Evolutionary conservation across 805 yeast species (phyloP).

Genomic region (Candida jianshihensis): DNA sequence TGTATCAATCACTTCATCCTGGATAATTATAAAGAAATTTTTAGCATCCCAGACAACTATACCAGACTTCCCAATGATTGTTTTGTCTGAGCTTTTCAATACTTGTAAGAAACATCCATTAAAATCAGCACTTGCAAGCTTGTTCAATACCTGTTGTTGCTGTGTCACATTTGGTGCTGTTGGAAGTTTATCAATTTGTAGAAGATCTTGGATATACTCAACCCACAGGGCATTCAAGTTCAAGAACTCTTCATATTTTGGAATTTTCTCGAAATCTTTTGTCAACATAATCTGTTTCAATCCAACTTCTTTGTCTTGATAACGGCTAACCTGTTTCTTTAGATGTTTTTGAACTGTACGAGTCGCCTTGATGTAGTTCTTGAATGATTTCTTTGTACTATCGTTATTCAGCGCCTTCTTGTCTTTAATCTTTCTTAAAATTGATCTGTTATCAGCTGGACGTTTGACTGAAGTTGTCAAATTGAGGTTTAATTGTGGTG

Average conservation of each 20-base stretch:
- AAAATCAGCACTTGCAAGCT: constrained; percentile 71
- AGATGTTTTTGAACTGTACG: constrained; percentile 18
- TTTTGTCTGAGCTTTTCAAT: constrained; percentile 45
- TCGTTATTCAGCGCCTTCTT: constrained; percentile 7
- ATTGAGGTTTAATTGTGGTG: constrained; percentile 18
- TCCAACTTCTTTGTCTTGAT: constrained; percentile 13
- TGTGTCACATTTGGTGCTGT: background rate
- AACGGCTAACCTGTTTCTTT: constrained; percentile 10
- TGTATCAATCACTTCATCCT: constrained; percentile 48
- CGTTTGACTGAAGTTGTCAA: background rate
- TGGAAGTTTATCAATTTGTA: constrained; percentile 28
- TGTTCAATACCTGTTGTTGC: constrained; percentile 35
- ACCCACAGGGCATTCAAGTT: constrained; percentile 67
- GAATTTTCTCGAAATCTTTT: constrained; percentile 20
- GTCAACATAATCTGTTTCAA: constrained; percentile 14
- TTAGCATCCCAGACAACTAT: constrained; percentile 83
- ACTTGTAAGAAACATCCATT: constrained; percentile 70
- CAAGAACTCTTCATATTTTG: constrained; percentile 42
- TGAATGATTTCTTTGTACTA: constrained; percentile 13
- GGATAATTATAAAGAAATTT: constrained; percentile 57
- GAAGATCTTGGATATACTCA: constrained; percentile 52
- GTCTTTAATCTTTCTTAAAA: background rate
- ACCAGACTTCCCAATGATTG: constrained; percentile 58
- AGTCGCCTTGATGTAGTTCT: constrained; percentile 9
- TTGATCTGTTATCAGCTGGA: background rate